Percentiles rank a stretch among this genome's conserved stretches.
These are phyloP conservation scores for Picochlorum costavermella DNA, from an alignment of 139 green algal species.

Conservation along the genomic window DNA sequence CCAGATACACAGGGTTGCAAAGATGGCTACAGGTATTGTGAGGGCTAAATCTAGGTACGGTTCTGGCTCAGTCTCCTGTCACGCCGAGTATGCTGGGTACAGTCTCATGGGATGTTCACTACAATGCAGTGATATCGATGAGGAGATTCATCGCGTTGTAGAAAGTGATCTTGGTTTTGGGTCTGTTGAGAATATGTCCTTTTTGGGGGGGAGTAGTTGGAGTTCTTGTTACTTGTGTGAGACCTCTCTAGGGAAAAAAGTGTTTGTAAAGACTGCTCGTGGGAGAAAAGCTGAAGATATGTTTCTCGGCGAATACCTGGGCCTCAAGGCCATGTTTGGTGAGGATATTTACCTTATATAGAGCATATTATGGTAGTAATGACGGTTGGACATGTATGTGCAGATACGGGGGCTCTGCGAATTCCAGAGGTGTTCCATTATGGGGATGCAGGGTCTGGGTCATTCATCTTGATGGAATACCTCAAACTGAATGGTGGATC, in stretches of 20 bases:
- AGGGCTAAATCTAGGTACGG: too few species aligned
- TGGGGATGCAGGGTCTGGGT: constrained; percentile 32
- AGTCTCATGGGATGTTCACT: background rate
- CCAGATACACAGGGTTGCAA: too few species aligned
- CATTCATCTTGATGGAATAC: constrained; percentile 93
- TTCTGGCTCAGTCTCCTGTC: too few species aligned
- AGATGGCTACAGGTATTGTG: too few species aligned
- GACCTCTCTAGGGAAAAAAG: constrained; percentile 35
- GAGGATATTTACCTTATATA: constrained; percentile 8
- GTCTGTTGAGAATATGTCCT: constrained; percentile 24
- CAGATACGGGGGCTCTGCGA: constrained; percentile 45
- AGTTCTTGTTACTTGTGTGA: constrained; percentile 43
- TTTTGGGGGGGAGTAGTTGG: constrained; percentile 47
- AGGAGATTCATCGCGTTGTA: background rate
- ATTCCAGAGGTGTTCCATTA: constrained; percentile 67
- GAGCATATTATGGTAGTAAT: background rate
- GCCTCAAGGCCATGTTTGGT: constrained; percentile 65
- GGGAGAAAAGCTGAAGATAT: constrained; percentile 43
- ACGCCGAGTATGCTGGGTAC: too few species aligned
- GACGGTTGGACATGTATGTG: background rate
- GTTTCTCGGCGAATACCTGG: constrained; percentile 80
- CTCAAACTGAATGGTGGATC: constrained; percentile 54
- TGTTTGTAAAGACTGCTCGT: constrained; percentile 75
- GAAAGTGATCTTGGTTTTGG: background rate
- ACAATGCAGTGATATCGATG: background rate